These are phyloP conservation scores for Pseudogymnoascus sp. DNA, from an alignment of 2,329 filamentous ascomycete genomes.

Conservation along the genomic window DNA sequence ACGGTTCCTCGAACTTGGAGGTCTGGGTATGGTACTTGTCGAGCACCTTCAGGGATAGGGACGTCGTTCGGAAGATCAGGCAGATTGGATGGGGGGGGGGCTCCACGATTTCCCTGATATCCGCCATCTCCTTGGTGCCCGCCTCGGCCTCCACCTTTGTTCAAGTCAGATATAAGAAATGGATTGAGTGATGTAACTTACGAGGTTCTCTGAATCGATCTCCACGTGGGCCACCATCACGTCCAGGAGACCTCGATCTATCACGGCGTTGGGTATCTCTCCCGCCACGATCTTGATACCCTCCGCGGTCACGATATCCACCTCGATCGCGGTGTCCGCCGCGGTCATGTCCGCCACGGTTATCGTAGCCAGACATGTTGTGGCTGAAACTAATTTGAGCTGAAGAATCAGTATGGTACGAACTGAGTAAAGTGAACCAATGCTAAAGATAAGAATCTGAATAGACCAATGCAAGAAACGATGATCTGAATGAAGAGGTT, in stretches of 20 bases:
- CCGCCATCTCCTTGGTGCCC: constrained; percentile 14
- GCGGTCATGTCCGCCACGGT: neutral
- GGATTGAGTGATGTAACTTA: neutral
- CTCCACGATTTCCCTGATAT: constrained; percentile 13
- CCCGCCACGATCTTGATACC: neutral
- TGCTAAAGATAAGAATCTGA: neutral
- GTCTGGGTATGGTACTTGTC: neutral
- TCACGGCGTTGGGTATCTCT: neutral
- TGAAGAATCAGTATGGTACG: neutral
- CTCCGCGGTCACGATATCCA: neutral
- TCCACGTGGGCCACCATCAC: neutral
- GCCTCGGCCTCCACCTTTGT: neutral
- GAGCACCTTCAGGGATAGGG: neutral
- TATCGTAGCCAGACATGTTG: neutral
- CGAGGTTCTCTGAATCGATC: constrained; percentile 1
- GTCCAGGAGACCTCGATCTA: neutral
- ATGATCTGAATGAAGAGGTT: neutral
- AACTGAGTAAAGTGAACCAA: neutral
- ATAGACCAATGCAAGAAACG: neutral
- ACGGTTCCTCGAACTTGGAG: neutral
- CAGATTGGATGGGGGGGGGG: constrained; percentile 15
- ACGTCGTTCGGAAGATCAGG: neutral
- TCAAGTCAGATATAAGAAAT: neutral
- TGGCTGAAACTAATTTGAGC: neutral
- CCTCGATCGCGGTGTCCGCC: neutral